Evolutionary conservation across 2,329 filamentous ascomycete genomes (phyloP), one percentile per base, ranked within the genome.

Genomic region (Colletotrichum eleusines): DNA sequence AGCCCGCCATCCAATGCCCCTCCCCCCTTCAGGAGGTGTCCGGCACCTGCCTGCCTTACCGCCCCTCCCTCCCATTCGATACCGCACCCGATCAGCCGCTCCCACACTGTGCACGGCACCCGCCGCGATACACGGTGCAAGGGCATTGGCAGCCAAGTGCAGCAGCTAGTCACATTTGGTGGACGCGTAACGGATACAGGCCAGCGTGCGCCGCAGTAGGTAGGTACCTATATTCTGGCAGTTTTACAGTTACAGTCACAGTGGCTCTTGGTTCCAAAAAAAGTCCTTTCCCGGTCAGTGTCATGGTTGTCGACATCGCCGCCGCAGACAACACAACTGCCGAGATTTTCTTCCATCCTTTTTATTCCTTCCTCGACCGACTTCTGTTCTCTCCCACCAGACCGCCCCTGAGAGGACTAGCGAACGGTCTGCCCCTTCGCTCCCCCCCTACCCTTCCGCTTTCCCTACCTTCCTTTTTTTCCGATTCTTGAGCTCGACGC

Each of bases 401-500:
- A 68, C 61, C 42, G 51, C 65, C 58, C 64, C 18, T 31, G 69
- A 62, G 72, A 65, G 57, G 63, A 65, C 58, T 61, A 44, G 69
- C 72, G 65, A 69, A 72, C 61, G 66, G 71, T 71, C 60, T 69
- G 28, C 57, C 69, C 66, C 63, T 72, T 69, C 69, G 61, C 66
- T 65, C 64, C 54, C 48, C 55, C 61, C 48, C 50, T 54, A 58
- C 42, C 57, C 31, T 63, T 63, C 66, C 66, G 50, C 57, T 46
- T 51, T 46, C 28, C 35, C n/a, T 51, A 26, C 54, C 31, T 58
- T 40, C 61, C 63, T 53, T 55, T 63, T n/a, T 58, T 28, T 40
- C 53, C 63, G 35, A 55, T 42, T 54, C 23, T 66, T 48, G 59
- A 66, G 66, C 71, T 71, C 44, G 63, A 70, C 70, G 72, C 71